Conservation (phyloP, 139 green algal genomes). For the Coelastrella sp. region DNA sequence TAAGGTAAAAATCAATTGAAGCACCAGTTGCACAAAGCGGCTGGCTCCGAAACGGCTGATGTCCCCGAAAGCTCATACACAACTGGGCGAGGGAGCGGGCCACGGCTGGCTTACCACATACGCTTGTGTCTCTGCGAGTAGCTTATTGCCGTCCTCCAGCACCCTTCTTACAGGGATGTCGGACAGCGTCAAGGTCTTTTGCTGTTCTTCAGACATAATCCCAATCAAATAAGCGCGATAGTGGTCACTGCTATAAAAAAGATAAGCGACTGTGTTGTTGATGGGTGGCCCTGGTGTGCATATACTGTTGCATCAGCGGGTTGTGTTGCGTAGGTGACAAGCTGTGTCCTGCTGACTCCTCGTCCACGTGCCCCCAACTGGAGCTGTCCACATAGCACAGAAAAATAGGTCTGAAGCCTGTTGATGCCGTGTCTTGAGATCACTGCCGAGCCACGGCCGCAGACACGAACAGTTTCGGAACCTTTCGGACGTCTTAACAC, state of each 20-base stretch:
- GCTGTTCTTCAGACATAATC: neutral
- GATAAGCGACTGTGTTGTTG: no score
- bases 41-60: neutral
- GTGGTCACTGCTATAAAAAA: neutral
- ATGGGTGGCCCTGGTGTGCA: no score
- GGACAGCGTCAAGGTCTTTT: neutral
- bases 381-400: no score
- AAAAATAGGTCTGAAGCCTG: no score
- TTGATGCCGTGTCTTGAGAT: no score
- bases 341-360: no score
- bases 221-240: neutral
- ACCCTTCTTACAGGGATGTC: constrained; percentile 5
- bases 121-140: neutral
- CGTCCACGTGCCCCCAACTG: no score
- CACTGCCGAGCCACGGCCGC: no score
- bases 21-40: neutral
- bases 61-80: neutral
- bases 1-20: neutral
- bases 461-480: no score
- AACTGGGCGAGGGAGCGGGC: neutral
- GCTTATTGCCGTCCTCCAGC: constrained; percentile 1
- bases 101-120: neutral
- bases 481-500: no score
- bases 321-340: no score
- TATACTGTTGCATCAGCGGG: no score